These are phyloP conservation scores for Aureobasidium sp. DNA, from an alignment of 2,329 filamentous ascomycete genomes.

Conservation along the genomic window DNA sequence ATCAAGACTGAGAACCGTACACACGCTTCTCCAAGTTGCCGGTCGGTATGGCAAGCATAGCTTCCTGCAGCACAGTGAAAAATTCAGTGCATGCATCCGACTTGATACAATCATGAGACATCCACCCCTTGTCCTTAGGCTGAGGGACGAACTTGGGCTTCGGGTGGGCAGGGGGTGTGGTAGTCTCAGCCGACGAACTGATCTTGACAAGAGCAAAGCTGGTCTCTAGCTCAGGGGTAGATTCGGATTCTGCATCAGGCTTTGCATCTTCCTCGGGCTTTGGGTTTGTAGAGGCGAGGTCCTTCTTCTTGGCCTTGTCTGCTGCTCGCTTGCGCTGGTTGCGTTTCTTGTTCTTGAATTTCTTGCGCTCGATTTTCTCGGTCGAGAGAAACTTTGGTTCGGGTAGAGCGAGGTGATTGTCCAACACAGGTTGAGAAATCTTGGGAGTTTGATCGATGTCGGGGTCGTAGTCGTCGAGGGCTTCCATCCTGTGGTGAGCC, in stretches of 20 bases:
- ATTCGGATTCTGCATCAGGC: background rate
- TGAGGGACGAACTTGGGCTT: background rate
- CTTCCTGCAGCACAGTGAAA: background rate
- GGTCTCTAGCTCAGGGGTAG: background rate
- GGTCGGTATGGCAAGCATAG: constrained; percentile 1
- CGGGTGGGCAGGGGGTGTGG: background rate
- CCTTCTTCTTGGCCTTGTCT: constrained; percentile 5
- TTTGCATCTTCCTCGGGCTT: background rate
- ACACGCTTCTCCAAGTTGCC: background rate
- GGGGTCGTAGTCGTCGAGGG: background rate
- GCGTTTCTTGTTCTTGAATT: constrained; percentile 9
- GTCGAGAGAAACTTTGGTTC: background rate
- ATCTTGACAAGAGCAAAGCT: constrained; percentile 2
- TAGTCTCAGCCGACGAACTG: background rate
- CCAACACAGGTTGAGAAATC: background rate
- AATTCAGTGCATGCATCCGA: background rate
- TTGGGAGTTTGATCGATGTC: background rate
- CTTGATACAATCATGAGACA: background rate
- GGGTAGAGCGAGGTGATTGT: too few relatives aligned
- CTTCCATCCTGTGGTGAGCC: background rate
- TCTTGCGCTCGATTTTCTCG: background rate
- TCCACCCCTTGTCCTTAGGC: background rate
- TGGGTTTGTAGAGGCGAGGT: background rate
- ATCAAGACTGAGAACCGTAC: background rate
- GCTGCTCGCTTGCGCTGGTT: constrained; percentile 10